Conservation (phyloP, 306 rosid genomes). For the Castanea mollissima region DNA sequence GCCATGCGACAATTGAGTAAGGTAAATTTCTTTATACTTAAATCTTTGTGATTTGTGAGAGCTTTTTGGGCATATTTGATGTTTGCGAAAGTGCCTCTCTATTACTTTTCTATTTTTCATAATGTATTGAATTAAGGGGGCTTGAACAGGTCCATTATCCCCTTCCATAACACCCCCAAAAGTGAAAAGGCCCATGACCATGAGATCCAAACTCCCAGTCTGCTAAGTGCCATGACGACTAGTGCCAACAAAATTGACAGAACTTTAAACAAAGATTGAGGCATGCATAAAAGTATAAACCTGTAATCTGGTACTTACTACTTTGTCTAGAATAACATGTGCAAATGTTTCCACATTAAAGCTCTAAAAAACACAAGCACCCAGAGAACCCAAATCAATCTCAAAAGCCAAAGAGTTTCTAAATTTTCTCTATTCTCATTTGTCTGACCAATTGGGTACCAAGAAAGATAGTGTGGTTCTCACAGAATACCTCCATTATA, state of each 20-base stretch:
- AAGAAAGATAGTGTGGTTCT: constrained; percentile 9
- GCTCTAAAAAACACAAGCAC: constrained; percentile 42
- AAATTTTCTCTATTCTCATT: constrained; percentile 27
- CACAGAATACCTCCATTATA: constrained; percentile 18
- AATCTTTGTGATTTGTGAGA: too few species aligned
- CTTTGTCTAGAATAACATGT: constrained; percentile 8
- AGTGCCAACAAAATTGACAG: neutral
- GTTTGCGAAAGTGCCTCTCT: too few species aligned
- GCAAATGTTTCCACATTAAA: constrained; percentile 23
- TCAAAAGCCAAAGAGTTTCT: constrained; percentile 8
- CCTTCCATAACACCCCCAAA: too few species aligned
- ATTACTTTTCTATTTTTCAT: too few species aligned
- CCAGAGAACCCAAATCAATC: constrained; percentile 37
- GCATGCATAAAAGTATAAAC: constrained; percentile 8
- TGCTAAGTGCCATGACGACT: too few species aligned
- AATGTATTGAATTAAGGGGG: too few species aligned
- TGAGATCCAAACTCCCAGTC: too few species aligned
- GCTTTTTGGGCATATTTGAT: too few species aligned
- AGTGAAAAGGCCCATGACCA: too few species aligned
- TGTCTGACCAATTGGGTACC: constrained; percentile 10
- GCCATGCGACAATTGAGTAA: too few species aligned
- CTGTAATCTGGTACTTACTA: neutral
- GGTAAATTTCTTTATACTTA: too few species aligned
- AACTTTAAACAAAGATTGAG: constrained; percentile 11
- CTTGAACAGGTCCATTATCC: too few species aligned